Evolutionary conservation across 208 protist species (phyloP), one percentile per base, ranked within the genome.

Genomic region (Sergeia podlipaevii): DNA sequence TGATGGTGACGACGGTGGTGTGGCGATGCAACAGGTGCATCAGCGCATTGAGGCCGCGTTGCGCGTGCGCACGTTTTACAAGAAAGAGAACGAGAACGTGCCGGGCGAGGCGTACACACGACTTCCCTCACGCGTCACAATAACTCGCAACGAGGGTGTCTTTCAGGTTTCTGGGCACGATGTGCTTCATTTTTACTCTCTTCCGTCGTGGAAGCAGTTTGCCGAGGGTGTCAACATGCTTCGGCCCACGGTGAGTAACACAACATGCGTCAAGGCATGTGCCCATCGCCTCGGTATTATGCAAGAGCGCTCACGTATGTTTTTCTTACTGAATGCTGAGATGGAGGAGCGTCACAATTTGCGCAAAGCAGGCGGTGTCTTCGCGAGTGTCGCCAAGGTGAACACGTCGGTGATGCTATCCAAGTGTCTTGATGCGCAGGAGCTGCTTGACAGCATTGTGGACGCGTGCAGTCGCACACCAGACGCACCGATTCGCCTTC

Each of bases 261-360:
- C 72, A 7, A 51, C 50, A 23, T 92, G 83, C 54, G 74, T 84
- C 23, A 80, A 74, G 11, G 85, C 87, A 6, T 96, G 90, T 55
- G 70, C 71, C 23, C 85, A 96, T 44, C 80, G 90, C 17, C 72
- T 96, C 23, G 87, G 85, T 42, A 96, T 96, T 69, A 91, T 96
- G 57, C 85, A 96, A 63, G 85, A 95, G 64, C 88, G 84, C 26
- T 93, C 83, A n/a, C 66, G 84, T 49, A 94, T 96, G 81, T 93
- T 94, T 54, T 92, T 93, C 52, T 52, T 93, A 17, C 82, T 94
- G 39, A 96, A 96, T 56, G 75, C 80, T 2, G 82, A 93, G 55
- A 85, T 93, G 59, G 86, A 95, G 52, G 83, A 91, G 61, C 74
- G 74, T 57, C 70, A 86, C 15, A 79, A 77, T 59, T 70, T 81